phyloP scores from a whole-genome alignment of 805 yeast genomes.

The baker's yeast (Saccharomyces cerevisiae) region DNA sequence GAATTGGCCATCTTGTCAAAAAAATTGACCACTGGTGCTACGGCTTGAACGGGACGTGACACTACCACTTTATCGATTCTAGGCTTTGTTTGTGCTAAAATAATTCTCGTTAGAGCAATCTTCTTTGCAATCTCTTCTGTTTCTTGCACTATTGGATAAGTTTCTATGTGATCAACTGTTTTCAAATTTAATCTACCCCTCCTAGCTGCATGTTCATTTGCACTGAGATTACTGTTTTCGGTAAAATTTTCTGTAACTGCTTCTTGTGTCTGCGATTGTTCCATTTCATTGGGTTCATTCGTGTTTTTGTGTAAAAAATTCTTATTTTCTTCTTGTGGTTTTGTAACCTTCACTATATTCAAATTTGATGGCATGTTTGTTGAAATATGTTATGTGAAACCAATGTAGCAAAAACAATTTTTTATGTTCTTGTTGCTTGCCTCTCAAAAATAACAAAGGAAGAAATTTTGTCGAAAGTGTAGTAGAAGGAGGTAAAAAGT shows the following conservation, averaged over 20 bases:
- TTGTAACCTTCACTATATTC: not conserved
- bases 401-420: not conserved
- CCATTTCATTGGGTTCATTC: not conserved
- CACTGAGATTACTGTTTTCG: not conserved
- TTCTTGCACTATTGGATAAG: constrained; percentile 42
- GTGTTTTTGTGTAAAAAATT: not conserved
- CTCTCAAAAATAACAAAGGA: not conserved
- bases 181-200: constrained; percentile 12
- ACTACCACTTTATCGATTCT: constrained; percentile 21
- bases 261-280: not conserved
- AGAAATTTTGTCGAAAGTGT: not conserved
- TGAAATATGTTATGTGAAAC: not conserved
- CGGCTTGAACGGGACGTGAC: constrained; percentile 28
- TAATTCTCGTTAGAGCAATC: constrained; percentile 33
- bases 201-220: not conserved
- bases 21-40: constrained; percentile 38
- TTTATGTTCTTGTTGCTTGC: not conserved
- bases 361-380: not conserved
- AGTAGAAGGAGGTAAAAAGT: not conserved
- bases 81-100: constrained; percentile 30
- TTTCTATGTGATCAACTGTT: constrained; percentile 36
- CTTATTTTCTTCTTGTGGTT: not conserved
- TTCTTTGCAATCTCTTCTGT: constrained; percentile 30
- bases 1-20: constrained; percentile 50
- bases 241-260: not conserved